These are phyloP conservation scores for Lodderomyces elongisporus DNA, from an alignment of 1,139 yeast species.

Conservation along the genomic window DNA sequence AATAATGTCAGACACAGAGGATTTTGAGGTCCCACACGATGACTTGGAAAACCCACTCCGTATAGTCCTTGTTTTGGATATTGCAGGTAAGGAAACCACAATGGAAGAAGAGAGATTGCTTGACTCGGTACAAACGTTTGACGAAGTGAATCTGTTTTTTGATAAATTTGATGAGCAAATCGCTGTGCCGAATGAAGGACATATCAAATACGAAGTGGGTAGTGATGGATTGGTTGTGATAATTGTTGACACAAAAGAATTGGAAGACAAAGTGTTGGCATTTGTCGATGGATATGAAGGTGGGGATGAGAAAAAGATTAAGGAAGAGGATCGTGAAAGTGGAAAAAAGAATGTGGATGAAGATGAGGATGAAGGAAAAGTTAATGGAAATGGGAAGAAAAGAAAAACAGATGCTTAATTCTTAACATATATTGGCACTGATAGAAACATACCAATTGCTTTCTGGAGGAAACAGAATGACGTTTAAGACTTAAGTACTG, in stretches of 20 bases:
- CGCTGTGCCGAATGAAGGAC: slow-evolving; percentile 63
- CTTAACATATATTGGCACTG: no score
- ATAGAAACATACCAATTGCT: no score
- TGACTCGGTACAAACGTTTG: slow-evolving; percentile 42
- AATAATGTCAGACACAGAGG: slow-evolving; percentile 11
- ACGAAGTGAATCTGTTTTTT: slow-evolving; percentile 53
- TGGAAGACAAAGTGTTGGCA: slow-evolving; percentile 28
- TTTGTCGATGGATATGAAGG: slow-evolving; percentile 31
- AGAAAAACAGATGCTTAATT: no score
- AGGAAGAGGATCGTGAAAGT: slow-evolving; percentile 2
- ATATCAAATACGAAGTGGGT: slow-evolving; percentile 66
- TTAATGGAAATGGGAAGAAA: no score
- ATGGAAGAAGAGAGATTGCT: slow-evolving; percentile 52
- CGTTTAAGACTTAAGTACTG: no score
- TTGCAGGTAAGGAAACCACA: slow-evolving; percentile 20
- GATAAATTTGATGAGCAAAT: slow-evolving; percentile 56
- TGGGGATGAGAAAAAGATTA: slow-evolving; percentile 1
- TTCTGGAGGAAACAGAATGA: no score
- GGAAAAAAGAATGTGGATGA: slow-evolving; percentile 4
- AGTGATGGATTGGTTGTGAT: slow-evolving; percentile 67
- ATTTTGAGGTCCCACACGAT: slow-evolving; percentile 11
- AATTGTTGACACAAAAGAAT: slow-evolving; percentile 41
- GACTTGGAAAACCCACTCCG: slow-evolving; percentile 43
- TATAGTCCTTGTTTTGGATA: slow-evolving; percentile 36
- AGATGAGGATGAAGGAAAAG: no score